Percentiles rank a stretch among this genome's conserved stretches.
Evolutionary conservation across 352 stramenopile species (phyloP).

Genomic region (Phytophthora europaea): DNA sequence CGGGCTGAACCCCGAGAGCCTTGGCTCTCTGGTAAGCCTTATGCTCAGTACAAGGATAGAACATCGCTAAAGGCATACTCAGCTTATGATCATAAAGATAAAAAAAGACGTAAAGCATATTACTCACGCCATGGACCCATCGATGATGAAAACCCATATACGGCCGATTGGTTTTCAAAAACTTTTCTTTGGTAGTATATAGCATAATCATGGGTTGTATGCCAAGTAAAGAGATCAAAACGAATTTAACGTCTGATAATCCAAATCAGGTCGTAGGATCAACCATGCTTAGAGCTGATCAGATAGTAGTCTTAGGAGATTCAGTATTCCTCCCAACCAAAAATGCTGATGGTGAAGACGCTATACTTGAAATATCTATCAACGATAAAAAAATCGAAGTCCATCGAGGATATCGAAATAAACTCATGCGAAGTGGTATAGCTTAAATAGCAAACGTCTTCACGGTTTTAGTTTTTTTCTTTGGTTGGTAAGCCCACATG

Average conservation of each 20-base stretch:
- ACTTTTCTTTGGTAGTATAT: conserved; percentile 1
- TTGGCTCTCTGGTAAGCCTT: too few species aligned
- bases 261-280: conserved; percentile 1
- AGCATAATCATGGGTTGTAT: background rate
- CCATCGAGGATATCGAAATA: conserved; percentile 8
- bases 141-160: background rate
- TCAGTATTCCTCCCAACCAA: background rate
- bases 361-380: conserved; percentile 6
- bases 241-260: conserved; percentile 1
- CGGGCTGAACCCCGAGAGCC: too few species aligned
- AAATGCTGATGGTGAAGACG: background rate
- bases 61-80: too few species aligned
- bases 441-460: conserved; percentile 16
- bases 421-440: background rate
- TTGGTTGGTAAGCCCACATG: conserved; percentile 14
- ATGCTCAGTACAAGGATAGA: too few species aligned
- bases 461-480: conserved; percentile 6
- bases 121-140: background rate
- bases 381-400: conserved; percentile 2
- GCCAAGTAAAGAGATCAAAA: conserved; percentile 4
- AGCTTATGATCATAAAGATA: background rate
- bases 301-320: background rate
- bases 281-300: background rate
- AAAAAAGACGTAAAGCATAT: background rate
- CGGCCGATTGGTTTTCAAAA: background rate